These are phyloP conservation scores for Globisporangium barbulae DNA, from an alignment of 352 stramenopile species.

Conservation along the genomic window DNA sequence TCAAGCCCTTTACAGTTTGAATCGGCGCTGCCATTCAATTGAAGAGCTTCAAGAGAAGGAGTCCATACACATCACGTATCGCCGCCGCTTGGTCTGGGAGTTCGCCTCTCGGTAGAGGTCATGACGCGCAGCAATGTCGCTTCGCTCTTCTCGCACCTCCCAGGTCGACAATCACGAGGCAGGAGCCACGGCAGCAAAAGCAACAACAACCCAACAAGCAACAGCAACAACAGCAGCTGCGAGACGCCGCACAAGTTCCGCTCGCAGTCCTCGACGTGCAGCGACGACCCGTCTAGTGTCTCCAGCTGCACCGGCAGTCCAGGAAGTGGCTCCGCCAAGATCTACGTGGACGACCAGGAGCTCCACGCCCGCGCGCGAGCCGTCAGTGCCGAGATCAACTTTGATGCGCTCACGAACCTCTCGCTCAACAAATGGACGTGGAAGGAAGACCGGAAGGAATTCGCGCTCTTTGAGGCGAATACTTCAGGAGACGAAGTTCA, in stretches of 20 bases:
- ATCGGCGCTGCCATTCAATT: neutral
- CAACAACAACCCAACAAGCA: neutral
- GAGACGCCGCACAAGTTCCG: neutral
- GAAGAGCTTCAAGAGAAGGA: neutral
- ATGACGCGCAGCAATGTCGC: slow-evolving; percentile 1
- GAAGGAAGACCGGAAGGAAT: slow-evolving; percentile 6
- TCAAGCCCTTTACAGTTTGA: neutral
- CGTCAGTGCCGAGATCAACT: slow-evolving; percentile 1
- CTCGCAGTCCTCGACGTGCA: slow-evolving; percentile 3
- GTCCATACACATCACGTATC: neutral
- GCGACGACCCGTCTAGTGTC: slow-evolving; percentile 13
- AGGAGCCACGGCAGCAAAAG: neutral
- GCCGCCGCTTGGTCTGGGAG: too few relatives aligned
- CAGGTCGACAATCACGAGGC: neutral
- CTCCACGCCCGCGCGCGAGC: neutral
- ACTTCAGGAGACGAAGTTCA: neutral
- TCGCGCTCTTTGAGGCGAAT: slow-evolving; percentile 5
- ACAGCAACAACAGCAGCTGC: neutral
- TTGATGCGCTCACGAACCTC: slow-evolving; percentile 10
- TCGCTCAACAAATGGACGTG: slow-evolving; percentile 11
- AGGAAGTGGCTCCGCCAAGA: neutral
- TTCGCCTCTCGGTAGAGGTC: neutral
- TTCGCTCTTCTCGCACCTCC: neutral
- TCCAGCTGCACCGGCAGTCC: slow-evolving; percentile 39
- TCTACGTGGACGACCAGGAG: slow-evolving; percentile 10